Evolutionary conservation across 164 flowering plant genomes (phyloP), one percentile per base, ranked within the genome.

Genomic region (Cinnamomum chago): DNA sequence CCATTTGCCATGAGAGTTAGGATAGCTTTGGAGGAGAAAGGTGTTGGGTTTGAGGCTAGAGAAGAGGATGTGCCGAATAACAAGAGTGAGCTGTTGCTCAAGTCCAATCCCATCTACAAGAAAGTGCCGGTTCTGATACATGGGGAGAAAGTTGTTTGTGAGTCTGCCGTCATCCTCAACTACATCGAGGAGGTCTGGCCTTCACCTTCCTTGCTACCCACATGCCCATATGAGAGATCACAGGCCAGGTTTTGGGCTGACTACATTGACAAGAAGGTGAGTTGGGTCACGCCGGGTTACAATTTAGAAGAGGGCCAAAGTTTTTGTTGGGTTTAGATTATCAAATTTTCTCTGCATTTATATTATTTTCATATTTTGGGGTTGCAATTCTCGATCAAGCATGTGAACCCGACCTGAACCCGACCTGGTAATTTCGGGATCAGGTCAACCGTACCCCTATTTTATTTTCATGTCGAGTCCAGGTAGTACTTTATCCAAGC

Each of bases 131-230:
- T 88, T 3, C 35, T 87, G 74, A 20, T 87, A 2, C 89, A 86
- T 69, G 76, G 84, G 14, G 89, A 83, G 11, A 84, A 86, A 72
- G 80, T 86, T 2, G 14, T 89, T 15, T 70, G 77, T 52, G 90
- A 86, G 79, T 87, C 88, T 60, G 40, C 79, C 20, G 58, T 80
- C 67, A 86, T 87, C 17, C 83, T 86, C 62, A 58, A 65, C 79
- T 87, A 85, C 79, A 82, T 88, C 11, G 89, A 89, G 2, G 89
- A 87, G 66, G 68, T 81, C 47, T 89, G 89, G 89, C 81, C 87
- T 66, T 81, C 83, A 1, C 83, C 85, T 0, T 70, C 89, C 3
- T 74, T 89, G 75, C 86, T 87, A 47, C 90, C 89, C 3, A 7
- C 85, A 1, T 83, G 79, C 20, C 24, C 90, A 2, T 83, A 85